Base-by-base conservation (phyloP, 306 rosid species). In the Argentina anserina region DNA sequence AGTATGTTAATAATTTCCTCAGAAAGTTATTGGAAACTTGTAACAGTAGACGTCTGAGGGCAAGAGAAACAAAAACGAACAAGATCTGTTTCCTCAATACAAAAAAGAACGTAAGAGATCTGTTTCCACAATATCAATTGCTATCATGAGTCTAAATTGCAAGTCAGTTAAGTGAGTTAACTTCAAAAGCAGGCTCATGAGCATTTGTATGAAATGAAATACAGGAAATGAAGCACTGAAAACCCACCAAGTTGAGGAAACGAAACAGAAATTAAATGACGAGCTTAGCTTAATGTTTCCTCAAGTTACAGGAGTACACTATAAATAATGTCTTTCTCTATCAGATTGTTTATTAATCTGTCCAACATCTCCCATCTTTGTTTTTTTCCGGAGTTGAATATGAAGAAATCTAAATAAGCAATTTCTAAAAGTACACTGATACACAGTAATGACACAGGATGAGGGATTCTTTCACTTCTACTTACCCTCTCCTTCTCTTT, bases 401-500 rank as follows among this genome's bases (percentile, higher is more conserved):
- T 41, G 43, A 55, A 76, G 76, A 56, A 68, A 63, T 46, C 53
- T 36, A 42, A 74, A 56, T 58, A 45, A 65, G 64, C 76, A 47
- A 71, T 77, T 41, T 65, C 5, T 18, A 77, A 31, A 46, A 33
- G 36, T 67, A 75, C 71, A 64, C 34, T 20, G 66, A 62, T 63
- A 46, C 67, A 67, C n/a, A 70, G 36, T n/a, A n/a, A 33, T 33
- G 36, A 33, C 36, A 33, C 36, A 66, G 63, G 34, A 36, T 20
- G 63, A 60, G 5, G 65, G 76, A 70, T 41, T 52, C 3, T 3
- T 36, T 11, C 20, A 8, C 1, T 62, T 43, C 76, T 59, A 39
- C 71, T 86, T 76, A 90, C 80, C 70, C 77, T 86, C 75, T 93
- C 76, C 86, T 89, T 84, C 97, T 91, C 78, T 84, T 94, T 63